Conservation (phyloP, 805 yeast genomes). For the Myxozyma melibiosi region DNA sequence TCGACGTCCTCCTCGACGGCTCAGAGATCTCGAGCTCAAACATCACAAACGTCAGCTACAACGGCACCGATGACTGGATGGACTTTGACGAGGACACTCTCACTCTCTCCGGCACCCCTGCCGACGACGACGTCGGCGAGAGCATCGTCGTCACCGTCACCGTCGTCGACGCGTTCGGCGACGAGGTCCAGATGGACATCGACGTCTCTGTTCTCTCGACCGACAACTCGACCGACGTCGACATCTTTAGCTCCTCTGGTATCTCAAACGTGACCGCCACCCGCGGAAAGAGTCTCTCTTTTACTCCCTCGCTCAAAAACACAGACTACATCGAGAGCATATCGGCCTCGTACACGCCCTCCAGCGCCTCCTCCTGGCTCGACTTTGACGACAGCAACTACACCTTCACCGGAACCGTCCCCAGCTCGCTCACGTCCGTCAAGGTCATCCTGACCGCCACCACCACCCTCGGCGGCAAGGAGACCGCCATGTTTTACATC, state of each 20-base stretch:
- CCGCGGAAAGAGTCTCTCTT: slow-evolving; percentile 63
- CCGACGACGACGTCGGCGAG: slow-evolving; percentile 44
- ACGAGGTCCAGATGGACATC: slow-evolving; percentile 38
- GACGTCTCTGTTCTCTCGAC: slow-evolving; percentile 21
- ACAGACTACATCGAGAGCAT: slow-evolving; percentile 55
- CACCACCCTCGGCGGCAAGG: slow-evolving; percentile 48
- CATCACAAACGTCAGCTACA: slow-evolving; percentile 55
- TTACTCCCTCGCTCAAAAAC: slow-evolving; percentile 61
- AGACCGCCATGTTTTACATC: slow-evolving; percentile 35
- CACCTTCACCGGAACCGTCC: slow-evolving; percentile 69
- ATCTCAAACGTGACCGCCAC: slow-evolving; percentile 49
- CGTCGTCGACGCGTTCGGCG: slow-evolving; percentile 46
- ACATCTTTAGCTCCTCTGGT: slow-evolving; percentile 47
- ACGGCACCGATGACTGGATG: slow-evolving; percentile 73
- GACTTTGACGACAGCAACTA: slow-evolving; percentile 57
- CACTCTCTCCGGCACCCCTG: slow-evolving; percentile 71
- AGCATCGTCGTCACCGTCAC: slow-evolving; percentile 44
- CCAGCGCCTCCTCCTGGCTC: slow-evolving; percentile 57
- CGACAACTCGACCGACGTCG: slow-evolving; percentile 46
- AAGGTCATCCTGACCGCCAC: slow-evolving; percentile 52
- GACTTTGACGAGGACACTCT: slow-evolving; percentile 58
- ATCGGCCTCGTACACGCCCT: slow-evolving; percentile 16
- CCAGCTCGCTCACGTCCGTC: slow-evolving; percentile 49
- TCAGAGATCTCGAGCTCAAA: slow-evolving; percentile 50
- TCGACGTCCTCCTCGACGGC: slow-evolving; percentile 61